Conservation (phyloP, 768 basidiomycete species). For the Leccinum subgranulosum region DNA sequence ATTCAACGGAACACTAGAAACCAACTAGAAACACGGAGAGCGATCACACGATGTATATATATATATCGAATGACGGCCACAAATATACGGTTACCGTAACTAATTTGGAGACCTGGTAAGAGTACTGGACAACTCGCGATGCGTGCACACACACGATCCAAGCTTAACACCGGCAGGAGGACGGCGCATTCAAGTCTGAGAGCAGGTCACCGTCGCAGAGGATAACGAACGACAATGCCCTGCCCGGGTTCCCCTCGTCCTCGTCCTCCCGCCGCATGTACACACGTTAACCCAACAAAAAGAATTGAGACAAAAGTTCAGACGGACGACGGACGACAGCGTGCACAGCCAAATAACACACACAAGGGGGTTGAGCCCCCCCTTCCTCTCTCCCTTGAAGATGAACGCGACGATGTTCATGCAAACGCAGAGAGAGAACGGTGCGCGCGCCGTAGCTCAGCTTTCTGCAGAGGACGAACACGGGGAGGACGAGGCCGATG, state of each 20-base stretch:
- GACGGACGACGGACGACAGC: conserved; percentile 4
- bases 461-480: conserved; percentile 9
- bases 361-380: not conserved
- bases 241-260: not conserved
- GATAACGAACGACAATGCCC: not conserved
- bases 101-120: conserved; percentile 13
- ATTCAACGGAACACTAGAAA: conserved; percentile 1
- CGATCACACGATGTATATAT: conserved; percentile 7
- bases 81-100: conserved; percentile 21
- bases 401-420: not conserved
- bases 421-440: not conserved
- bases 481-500: not conserved
- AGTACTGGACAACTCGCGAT: conserved; percentile 19
- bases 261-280: not conserved
- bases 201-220: not conserved
- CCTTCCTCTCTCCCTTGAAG: not conserved
- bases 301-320: conserved; percentile 4
- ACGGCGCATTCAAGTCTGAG: not conserved
- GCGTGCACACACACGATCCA: conserved; percentile 2
- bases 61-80: conserved; percentile 9
- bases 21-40: not conserved
- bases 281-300: conserved; percentile 4
- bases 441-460: not conserved
- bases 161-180: not conserved
- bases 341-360: not conserved